Evolutionary conservation across 2,329 filamentous ascomycete genomes (phyloP), one percentile per base, ranked within the genome.

Genomic region (Chrysosporium keratinophilum): DNA sequence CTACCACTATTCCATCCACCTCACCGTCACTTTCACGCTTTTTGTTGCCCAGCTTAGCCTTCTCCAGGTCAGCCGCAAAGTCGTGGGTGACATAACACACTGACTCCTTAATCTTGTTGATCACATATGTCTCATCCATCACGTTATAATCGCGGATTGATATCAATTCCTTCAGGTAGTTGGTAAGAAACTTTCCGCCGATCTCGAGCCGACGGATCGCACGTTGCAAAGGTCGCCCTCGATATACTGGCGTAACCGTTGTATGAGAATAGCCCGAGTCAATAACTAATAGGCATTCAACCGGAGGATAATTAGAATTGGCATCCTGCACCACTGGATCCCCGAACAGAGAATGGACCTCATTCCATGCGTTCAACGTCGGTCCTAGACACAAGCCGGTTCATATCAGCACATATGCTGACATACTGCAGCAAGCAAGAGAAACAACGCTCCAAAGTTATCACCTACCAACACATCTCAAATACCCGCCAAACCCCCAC

Each of bases 191-290:
- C 70, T 95, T 97, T 54, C 93, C 93, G 42, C 93, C 93, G 5
- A 97, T 79, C 52, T 96, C 89, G 45, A 98, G 81, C 39, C 93
- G 80, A 17, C 91, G 83, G 52, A 95, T 81, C 0, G 87, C 89
- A 0, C 83, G 76, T 59, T 96, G 88, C 5, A 97, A 71, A 1
- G 91, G 84, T 20, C 81, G 82, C 23, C 90, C 91, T 51, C 83
- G 81, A 59, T 95, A 82, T 2, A 97, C 73, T 0, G 93, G 93
- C 0, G 90, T 91, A 50, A 97, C 78, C 1, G 87, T 95, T 0
- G 93, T 96, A 64, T 94, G 87, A 0, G 90, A 95, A 67, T 96
- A 95, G 19, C 90, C 90, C 1, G 86, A 87, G 67, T 98, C 93
- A 61, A 98, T 80, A 11, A 97, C 77, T 23, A 98, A 78, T n/a